These are phyloP conservation scores for Rachicladosporium sp. DNA, from an alignment of 2,329 filamentous ascomycete genomes.

Conservation along the genomic window DNA sequence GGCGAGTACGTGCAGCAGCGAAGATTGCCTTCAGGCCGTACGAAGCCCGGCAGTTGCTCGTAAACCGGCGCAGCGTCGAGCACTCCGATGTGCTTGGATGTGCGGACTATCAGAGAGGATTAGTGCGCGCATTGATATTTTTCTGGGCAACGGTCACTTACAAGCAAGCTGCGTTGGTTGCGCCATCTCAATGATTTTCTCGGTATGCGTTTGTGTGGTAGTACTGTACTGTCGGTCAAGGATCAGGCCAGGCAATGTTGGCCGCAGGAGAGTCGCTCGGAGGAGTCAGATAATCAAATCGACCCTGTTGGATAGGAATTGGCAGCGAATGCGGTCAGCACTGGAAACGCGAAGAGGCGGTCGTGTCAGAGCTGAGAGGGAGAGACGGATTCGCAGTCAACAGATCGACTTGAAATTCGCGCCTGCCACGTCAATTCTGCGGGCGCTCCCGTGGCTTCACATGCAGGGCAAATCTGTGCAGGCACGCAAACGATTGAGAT, in stretches of 20 bases:
- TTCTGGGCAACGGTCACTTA: too few species aligned
- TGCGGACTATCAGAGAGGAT: conserved; percentile 54
- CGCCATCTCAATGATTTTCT: conserved; percentile 47
- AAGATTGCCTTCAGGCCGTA: conserved; percentile 77
- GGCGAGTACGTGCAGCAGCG: conserved; percentile 92
- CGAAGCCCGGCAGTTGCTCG: conserved; percentile 68
- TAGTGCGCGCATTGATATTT: conserved; percentile 2
- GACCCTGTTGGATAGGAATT: conserved; percentile 4
- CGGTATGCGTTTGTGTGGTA: not conserved
- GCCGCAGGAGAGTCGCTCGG: not conserved
- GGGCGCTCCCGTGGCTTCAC: too few species aligned
- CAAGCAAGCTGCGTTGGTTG: conserved; percentile 87
- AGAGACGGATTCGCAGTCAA: too few species aligned
- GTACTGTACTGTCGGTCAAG: not conserved
- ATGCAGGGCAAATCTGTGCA: too few species aligned
- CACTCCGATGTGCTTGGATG: conserved; percentile 89
- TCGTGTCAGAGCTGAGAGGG: too few species aligned
- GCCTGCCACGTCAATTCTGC: too few species aligned
- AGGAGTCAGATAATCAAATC: conserved; percentile 8
- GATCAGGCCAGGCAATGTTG: not conserved
- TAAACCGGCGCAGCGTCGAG: conserved; percentile 87
- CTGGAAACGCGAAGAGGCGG: too few species aligned
- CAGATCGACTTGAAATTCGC: too few species aligned
- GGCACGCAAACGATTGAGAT: too few species aligned
- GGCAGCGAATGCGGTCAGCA: conserved; percentile 1